A percentile compares a stretch with the other conserved stretches of the same genome.
Evolutionary conservation across 768 basidiomycete genomes (phyloP).

Genomic region (Boletus eberwhitei): DNA sequence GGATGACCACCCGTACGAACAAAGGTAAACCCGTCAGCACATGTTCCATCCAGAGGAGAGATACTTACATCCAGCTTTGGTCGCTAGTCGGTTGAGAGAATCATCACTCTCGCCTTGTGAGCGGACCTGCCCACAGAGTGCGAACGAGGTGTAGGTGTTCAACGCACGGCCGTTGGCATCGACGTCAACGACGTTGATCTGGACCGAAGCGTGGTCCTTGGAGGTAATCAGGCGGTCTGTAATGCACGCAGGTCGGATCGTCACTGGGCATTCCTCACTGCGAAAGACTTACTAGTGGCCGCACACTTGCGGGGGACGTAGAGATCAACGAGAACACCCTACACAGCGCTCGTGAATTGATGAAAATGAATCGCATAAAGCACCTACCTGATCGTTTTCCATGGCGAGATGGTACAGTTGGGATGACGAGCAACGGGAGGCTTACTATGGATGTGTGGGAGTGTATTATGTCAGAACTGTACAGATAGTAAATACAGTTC

Average conservation of each 20-base stretch:
- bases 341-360: conserved; percentile 4
- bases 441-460: conserved; percentile 27
- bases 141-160: conserved; percentile 83
- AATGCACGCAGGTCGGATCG: conserved; percentile 2
- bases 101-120: conserved; percentile 96
- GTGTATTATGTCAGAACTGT: conserved; percentile 28
- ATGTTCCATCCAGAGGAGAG: neutral
- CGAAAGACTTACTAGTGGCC: conserved; percentile 77
- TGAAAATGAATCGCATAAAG: neutral
- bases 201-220: conserved; percentile 98
- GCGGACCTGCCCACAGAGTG: conserved; percentile 90
- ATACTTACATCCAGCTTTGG: conserved; percentile 87
- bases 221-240: conserved; percentile 96
- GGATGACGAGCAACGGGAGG: neutral
- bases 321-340: conserved; percentile 99
- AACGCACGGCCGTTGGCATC: conserved; percentile 83
- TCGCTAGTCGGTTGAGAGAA: conserved; percentile 93
- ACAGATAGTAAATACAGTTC: conserved; percentile 15
- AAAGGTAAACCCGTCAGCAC: conserved; percentile 9
- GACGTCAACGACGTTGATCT: conserved; percentile 93
- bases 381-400: conserved; percentile 88
- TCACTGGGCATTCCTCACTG: neutral
- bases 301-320: conserved; percentile 99
- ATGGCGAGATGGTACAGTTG: conserved; percentile 42
- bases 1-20: conserved; percentile 8